These are phyloP conservation scores for Coprinopsis cinerea DNA, from an alignment of 768 basidiomycete genomes.

Conservation along the genomic window DNA sequence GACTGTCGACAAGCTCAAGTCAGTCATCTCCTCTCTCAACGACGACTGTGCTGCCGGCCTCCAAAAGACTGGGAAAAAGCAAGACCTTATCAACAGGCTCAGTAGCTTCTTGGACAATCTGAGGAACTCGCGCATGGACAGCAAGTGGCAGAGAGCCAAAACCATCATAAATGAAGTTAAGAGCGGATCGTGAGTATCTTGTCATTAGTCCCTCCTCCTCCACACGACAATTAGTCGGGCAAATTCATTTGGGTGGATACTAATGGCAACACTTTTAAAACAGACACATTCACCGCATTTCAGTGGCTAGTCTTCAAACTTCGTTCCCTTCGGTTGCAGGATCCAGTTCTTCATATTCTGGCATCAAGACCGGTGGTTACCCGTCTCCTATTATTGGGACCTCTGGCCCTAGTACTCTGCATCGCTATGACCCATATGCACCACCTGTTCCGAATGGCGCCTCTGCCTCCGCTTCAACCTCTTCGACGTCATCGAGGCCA, in stretches of 20 bases:
- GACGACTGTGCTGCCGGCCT: slow-evolving; percentile 67
- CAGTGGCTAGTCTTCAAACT: too few relatives aligned
- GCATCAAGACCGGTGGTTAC: slow-evolving; percentile 25
- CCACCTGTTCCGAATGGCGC: slow-evolving; percentile 43
- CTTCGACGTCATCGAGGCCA: slow-evolving; percentile 26
- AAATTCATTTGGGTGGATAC: not conserved
- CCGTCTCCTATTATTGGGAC: slow-evolving; percentile 23
- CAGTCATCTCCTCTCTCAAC: slow-evolving; percentile 72
- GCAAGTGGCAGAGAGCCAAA: slow-evolving; percentile 68
- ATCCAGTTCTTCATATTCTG: not conserved
- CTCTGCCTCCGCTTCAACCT: slow-evolving; percentile 29
- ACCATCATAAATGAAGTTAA: slow-evolving; percentile 60
- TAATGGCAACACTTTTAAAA: too few relatives aligned
- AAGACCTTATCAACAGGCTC: slow-evolving; percentile 81
- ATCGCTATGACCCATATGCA: slow-evolving; percentile 64
- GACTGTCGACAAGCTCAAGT: slow-evolving; percentile 83
- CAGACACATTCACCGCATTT: not conserved
- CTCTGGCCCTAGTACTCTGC: slow-evolving; percentile 23
- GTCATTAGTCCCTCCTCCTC: not conserved
- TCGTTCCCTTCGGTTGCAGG: too few relatives aligned
- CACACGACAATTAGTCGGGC: not conserved
- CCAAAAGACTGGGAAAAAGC: slow-evolving; percentile 78
- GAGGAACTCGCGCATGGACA: slow-evolving; percentile 48
- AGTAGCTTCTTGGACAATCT: slow-evolving; percentile 52
- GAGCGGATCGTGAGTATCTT: slow-evolving; percentile 55